Evolutionary conservation across 306 rosid genomes (phyloP), one percentile per base, ranked within the genome.

Genomic region (Echinosophora koreensis): DNA sequence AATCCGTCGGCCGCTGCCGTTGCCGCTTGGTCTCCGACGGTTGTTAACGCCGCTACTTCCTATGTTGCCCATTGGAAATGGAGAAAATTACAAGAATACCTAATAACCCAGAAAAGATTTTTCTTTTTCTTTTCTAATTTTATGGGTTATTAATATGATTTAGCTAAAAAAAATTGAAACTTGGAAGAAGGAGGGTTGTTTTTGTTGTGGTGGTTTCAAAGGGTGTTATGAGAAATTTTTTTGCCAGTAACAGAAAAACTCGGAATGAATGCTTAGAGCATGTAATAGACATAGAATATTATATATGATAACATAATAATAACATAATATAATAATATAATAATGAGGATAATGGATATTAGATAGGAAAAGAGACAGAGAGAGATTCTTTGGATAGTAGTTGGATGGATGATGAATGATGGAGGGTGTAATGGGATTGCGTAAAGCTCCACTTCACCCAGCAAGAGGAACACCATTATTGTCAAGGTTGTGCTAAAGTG

Each of bases 391-490:
- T 39, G 4, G 60, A 44, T 76, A 0, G 22, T 9, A 37, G 47
- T 65, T 18, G 49, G 64, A 38, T n/a, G 66, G 81, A 30, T 14
- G 17, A 37, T 32, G 71, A n/a, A 22, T 37, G 71, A 81, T 74
- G 71, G 85, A 59, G 77, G 71, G 85, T 62, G 61, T 87, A 84
- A 82, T 90, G 97, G 93, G 92, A 83, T 90, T 78, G 97, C 93
- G 93, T 88, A 92, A 86, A 85, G 90, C 88, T 89, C 93, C 97
- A 88, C 93, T 88, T 92, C 97, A 88, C 92, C 84, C 52, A 82
- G 74, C 12, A 47, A 55, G 74, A 84, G 73, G 14, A 55, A 56
- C 89, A 84, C 86, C 83, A 58, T 66, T 49, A 55, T 59, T 42
- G 74, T 52, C 55, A 51, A 34, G 70, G 55, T 64, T 51, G 64